Evolutionary conservation across 129 eudicot species (phyloP).

Genomic region (Lactuca sativa): DNA sequence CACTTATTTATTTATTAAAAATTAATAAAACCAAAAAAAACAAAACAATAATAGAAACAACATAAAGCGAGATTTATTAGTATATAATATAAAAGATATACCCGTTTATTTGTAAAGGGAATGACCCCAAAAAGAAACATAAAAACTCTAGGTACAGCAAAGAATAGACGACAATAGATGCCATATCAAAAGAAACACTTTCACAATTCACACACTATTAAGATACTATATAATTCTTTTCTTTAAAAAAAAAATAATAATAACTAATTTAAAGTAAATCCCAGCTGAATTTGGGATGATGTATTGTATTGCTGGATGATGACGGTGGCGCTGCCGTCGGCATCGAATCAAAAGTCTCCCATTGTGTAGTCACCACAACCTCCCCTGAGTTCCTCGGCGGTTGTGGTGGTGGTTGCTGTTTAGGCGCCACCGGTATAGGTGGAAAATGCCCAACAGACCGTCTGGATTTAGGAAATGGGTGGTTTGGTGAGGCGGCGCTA

Average conservation of each 20-base stretch:
- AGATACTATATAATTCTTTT: constrained; percentile 11
- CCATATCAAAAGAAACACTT: constrained; percentile 58
- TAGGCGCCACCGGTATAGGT: constrained; percentile 32
- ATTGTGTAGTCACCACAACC: constrained; percentile 83
- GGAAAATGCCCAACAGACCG: constrained; percentile 52
- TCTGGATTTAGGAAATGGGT: constrained; percentile 42
- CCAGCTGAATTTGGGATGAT: constrained; percentile 61
- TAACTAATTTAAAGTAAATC: constrained; percentile 28
- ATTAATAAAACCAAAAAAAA: not conserved
- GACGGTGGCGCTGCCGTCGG: constrained; percentile 44
- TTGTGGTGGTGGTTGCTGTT: constrained; percentile 45
- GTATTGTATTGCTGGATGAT: constrained; percentile 38
- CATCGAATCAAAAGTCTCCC: constrained; percentile 87
- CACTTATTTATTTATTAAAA: not conserved
- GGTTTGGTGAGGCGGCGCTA: constrained; percentile 23
- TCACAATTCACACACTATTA: constrained; percentile 33
- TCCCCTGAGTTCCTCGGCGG: constrained; percentile 50
- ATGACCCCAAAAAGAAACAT: constrained; percentile 22
- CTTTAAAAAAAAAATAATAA: not conserved
- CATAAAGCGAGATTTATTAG: constrained; percentile 13
- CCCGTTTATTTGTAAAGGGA: constrained; percentile 38
- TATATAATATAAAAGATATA: constrained; percentile 8
- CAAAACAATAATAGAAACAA: constrained; percentile 4
- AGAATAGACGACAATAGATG: constrained; percentile 60
- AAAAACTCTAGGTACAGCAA: constrained; percentile 60